phyloP scores from a whole-genome alignment of 1,284 basidiomycete species.

The Afroboletus lepidellus region DNA sequence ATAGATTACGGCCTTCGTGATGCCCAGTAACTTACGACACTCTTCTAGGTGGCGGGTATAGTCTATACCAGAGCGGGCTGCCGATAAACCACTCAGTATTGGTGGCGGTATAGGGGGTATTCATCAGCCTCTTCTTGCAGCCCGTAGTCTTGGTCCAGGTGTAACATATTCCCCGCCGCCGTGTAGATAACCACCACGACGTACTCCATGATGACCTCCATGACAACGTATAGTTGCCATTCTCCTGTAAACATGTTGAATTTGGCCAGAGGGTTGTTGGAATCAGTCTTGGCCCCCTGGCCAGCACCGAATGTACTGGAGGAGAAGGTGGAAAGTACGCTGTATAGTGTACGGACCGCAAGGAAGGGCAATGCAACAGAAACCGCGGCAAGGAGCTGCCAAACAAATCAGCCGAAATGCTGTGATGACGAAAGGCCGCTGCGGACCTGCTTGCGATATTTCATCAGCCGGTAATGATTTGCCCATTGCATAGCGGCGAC shows the following conservation, averaged over 20 bases:
- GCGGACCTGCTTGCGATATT: conserved; percentile 47
- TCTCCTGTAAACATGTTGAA: conserved; percentile 54
- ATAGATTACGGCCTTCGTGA: background rate
- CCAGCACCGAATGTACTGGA: conserved; percentile 42
- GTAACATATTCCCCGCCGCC: conserved; percentile 37
- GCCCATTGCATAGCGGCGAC: conserved; percentile 48
- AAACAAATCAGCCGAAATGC: conserved; percentile 7
- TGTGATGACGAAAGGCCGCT: conserved; percentile 11
- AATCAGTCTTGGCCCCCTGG: background rate
- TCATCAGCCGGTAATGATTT: conserved; percentile 46
- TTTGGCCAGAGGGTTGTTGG: conserved; percentile 37
- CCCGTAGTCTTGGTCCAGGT: conserved; percentile 34
- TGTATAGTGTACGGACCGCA: conserved; percentile 46
- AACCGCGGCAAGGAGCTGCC: conserved; percentile 42
- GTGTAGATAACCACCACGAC: conserved; percentile 49
- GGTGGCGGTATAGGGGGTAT: conserved; percentile 26
- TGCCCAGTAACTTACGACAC: background rate
- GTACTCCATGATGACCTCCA: conserved; percentile 60
- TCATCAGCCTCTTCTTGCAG: conserved; percentile 32
- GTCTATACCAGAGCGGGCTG: too few relatives aligned
- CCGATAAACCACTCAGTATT: conserved; percentile 18
- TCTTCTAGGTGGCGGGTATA: background rate
- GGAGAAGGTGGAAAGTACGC: conserved; percentile 52
- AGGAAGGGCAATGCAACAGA: conserved; percentile 57
- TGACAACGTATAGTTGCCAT: conserved; percentile 53